Evolutionary conservation across 345 rosid species (phyloP).

Genomic region (Ailanthus altissimus): DNA sequence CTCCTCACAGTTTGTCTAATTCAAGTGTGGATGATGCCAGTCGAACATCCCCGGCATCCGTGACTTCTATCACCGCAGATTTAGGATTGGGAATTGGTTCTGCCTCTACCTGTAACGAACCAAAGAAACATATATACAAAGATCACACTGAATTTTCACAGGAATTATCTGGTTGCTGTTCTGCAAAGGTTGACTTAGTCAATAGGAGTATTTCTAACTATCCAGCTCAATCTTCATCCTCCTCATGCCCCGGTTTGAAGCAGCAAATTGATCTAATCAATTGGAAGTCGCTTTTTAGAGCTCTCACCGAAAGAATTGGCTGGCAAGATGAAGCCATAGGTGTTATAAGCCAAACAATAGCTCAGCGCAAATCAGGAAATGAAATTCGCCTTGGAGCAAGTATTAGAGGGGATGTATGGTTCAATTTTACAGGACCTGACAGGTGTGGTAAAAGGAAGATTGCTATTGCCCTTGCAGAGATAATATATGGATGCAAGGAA

Average conservation of each 20-base stretch:
- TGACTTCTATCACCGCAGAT: constrained; percentile 56
- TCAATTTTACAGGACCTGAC: constrained; percentile 65
- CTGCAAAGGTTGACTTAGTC: constrained; percentile 28
- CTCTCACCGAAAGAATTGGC: constrained; percentile 47
- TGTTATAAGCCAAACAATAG: constrained; percentile 42
- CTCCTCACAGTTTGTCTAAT: constrained; percentile 45
- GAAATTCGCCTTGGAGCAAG: constrained; percentile 21
- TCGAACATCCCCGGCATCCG: constrained; percentile 49
- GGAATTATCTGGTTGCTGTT: constrained; percentile 27
- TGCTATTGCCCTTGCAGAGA: constrained; percentile 61
- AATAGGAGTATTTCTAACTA: constrained; percentile 20
- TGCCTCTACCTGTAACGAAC: constrained; percentile 33
- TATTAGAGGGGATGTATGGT: constrained; percentile 63
- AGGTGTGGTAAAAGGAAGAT: constrained; percentile 51
- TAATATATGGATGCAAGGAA: constrained; percentile 47
- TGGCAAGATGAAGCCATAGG: constrained; percentile 69
- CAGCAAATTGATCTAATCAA: constrained; percentile 32
- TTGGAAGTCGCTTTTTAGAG: constrained; percentile 52
- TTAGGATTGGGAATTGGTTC: constrained; percentile 50
- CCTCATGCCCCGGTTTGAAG: constrained; percentile 36
- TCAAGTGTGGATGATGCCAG: constrained; percentile 41
- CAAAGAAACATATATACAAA: constrained; percentile 27
- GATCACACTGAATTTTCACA: constrained; percentile 21
- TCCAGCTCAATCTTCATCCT: constrained; percentile 41
- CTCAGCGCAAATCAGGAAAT: constrained; percentile 28